Evolutionary conservation across 768 basidiomycete species (phyloP).

Genomic region (Tricholoma saponaceum): DNA sequence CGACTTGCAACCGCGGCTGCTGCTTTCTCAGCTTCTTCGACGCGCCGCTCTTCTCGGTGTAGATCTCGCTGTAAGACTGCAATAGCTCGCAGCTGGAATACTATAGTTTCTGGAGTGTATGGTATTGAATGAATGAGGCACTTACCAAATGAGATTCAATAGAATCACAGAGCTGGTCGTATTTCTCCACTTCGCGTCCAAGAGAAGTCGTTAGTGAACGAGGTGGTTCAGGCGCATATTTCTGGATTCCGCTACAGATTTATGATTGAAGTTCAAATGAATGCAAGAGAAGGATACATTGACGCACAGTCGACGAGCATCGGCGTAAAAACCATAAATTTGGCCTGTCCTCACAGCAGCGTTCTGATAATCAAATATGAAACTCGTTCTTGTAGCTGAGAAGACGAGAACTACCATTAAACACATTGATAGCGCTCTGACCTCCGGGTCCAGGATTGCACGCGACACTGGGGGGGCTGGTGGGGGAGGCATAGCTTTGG

Average conservation of each 20-base stretch:
- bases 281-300: background rate
- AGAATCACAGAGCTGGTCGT: conserved; percentile 75
- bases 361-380: conserved; percentile 33
- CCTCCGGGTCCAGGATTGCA: conserved; percentile 60
- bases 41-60: conserved; percentile 52
- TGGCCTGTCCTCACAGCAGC: conserved; percentile 69
- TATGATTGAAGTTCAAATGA: background rate
- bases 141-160: conserved; percentile 71
- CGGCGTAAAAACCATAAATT: conserved; percentile 65
- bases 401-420: conserved; percentile 48
- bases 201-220: conserved; percentile 60
- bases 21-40: conserved; percentile 34
- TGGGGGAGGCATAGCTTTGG: conserved; percentile 52
- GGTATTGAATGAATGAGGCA: conserved; percentile 3
- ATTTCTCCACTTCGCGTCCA: conserved; percentile 72
- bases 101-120: background rate
- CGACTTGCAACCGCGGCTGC: conserved; percentile 25
- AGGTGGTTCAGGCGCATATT: conserved; percentile 58
- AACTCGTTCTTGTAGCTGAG: conserved; percentile 7
- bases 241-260: conserved; percentile 47
- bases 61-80: conserved; percentile 70
- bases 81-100: conserved; percentile 62
- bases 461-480: conserved; percentile 37
- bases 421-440: conserved; percentile 50
- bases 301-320: conserved; percentile 61